Evolutionary conservation across 768 basidiomycete genomes (phyloP).

Genomic region (Daedaleopsis sinensis): DNA sequence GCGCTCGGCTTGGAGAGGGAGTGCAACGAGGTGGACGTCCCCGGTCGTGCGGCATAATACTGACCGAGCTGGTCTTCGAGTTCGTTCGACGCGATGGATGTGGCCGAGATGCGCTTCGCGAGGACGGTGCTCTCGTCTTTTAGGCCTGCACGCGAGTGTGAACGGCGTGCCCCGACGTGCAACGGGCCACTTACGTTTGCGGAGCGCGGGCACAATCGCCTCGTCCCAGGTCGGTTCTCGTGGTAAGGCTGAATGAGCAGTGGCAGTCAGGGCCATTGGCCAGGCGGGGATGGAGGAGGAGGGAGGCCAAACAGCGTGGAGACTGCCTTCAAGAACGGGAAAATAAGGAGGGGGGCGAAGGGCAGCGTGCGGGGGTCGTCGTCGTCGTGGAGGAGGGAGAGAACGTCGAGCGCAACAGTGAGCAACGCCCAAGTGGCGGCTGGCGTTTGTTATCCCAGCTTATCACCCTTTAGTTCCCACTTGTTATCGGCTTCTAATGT

Average conservation of each 20-base stretch:
- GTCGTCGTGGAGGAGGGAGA: conserved; percentile 11
- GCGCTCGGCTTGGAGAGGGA: conserved; percentile 41
- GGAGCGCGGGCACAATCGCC: conserved; percentile 76
- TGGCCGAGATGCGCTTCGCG: conserved; percentile 73
- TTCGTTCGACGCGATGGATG: conserved; percentile 60
- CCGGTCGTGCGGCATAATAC: conserved; percentile 20
- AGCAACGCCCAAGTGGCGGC: conserved; percentile 11
- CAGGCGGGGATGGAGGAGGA: conserved; percentile 15
- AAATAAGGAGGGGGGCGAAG: conserved; percentile 24
- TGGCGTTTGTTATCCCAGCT: background rate
- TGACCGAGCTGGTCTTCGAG: conserved; percentile 38
- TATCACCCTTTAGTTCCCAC: background rate
- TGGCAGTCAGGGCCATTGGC: conserved; percentile 47
- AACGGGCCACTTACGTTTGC: conserved; percentile 62
- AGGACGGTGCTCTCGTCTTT: conserved; percentile 81
- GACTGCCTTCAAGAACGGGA: conserved; percentile 22
- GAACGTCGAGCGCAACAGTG: conserved; percentile 12
- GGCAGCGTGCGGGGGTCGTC: conserved; percentile 22
- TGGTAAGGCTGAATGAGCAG: conserved; percentile 39
- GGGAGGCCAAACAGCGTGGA: conserved; percentile 18
- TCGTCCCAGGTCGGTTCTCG: conserved; percentile 73
- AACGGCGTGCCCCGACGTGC: conserved; percentile 12
- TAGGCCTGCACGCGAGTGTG: conserved; percentile 54
- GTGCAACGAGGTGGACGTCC: conserved; percentile 18
- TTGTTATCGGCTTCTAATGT: background rate